Evolutionary conservation across 768 basidiomycete species (phyloP).

Genomic region (Naganishia vishniacii): DNA sequence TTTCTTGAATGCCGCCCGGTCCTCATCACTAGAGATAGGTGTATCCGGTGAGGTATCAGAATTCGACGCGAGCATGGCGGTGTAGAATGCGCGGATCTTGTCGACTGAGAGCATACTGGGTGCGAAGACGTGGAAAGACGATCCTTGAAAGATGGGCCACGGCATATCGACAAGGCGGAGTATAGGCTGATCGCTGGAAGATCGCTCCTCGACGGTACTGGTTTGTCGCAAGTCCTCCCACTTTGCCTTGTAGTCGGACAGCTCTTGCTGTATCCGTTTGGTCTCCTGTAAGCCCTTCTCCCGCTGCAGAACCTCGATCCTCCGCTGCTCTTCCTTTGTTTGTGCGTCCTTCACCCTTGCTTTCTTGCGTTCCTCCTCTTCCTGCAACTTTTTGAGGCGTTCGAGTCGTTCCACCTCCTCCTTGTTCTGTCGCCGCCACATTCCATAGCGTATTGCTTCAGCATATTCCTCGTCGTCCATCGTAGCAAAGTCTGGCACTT

Average conservation of each 20-base stretch:
- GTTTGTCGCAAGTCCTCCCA: constrained; percentile 33
- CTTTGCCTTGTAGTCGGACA: constrained; percentile 31
- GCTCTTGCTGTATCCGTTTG: constrained; percentile 35
- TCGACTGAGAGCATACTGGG: constrained; percentile 30
- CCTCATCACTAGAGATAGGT: constrained; percentile 24
- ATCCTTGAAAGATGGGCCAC: constrained; percentile 43
- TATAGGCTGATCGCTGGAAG: constrained; percentile 27
- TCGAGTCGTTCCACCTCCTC: constrained; percentile 38
- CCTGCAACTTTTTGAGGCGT: constrained; percentile 48
- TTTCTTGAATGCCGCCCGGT: constrained; percentile 52
- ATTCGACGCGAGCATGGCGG: constrained; percentile 22
- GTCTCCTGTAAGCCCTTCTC: constrained; percentile 48
- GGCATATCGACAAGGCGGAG: constrained; percentile 41
- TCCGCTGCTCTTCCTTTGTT: constrained; percentile 31
- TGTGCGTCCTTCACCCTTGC: constrained; percentile 49
- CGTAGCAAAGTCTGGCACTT: constrained; percentile 48
- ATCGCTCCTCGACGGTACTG: neutral
- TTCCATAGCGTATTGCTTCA: constrained; percentile 76
- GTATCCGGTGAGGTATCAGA: constrained; percentile 8
- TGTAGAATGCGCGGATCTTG: constrained; percentile 35
- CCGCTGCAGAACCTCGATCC: constrained; percentile 27
- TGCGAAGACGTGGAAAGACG: constrained; percentile 5
- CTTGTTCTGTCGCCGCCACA: constrained; percentile 60
- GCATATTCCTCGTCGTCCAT: constrained; percentile 86
- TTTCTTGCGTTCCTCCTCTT: constrained; percentile 51